phyloP scores from a whole-genome alignment of 2,329 filamentous ascomycete genomes.

The Neurospora sp. region DNA sequence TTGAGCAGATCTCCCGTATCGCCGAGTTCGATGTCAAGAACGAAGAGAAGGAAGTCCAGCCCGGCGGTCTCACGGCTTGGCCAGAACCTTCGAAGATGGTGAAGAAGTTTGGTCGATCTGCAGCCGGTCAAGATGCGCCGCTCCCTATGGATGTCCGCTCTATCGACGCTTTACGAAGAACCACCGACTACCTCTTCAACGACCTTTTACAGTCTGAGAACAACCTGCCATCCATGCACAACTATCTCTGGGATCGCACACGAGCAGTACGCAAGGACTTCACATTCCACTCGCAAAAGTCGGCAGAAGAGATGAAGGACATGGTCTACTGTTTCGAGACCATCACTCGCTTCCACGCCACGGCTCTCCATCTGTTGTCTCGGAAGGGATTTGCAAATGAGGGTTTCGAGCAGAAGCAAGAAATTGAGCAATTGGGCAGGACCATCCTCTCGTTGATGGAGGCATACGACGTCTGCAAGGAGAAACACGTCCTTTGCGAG shows the following conservation, averaged over 20 bases:
- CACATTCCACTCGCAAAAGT: constrained; percentile 55
- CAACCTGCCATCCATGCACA: constrained; percentile 46
- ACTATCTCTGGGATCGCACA: constrained; percentile 60
- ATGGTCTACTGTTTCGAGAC: constrained; percentile 57
- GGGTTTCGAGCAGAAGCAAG: constrained; percentile 57
- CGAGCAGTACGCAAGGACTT: constrained; percentile 60
- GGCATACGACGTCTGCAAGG: constrained; percentile 55
- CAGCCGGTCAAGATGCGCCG: constrained; percentile 58
- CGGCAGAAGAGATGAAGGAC: constrained; percentile 43
- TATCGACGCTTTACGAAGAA: constrained; percentile 45
- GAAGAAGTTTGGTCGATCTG: constrained; percentile 57
- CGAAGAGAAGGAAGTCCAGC: constrained; percentile 40
- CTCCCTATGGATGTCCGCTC: constrained; percentile 60
- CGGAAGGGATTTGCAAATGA: constrained; percentile 44
- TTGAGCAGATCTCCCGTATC: constrained; percentile 54
- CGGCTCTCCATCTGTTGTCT: constrained; percentile 53
- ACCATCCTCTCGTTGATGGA: constrained; percentile 55
- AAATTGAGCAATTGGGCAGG: constrained; percentile 58
- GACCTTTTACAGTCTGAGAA: constrained; percentile 45
- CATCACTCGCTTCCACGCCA: constrained; percentile 58
- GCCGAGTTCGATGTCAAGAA: constrained; percentile 48
- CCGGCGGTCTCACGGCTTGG: constrained; percentile 31
- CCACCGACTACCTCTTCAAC: constrained; percentile 55
- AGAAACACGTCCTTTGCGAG: constrained; percentile 45
- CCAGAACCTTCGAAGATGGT: constrained; percentile 48